Base-by-base conservation (phyloP, 1,284 basidiomycete species). In the Xerocomus cyaneibrunnescens region DNA sequence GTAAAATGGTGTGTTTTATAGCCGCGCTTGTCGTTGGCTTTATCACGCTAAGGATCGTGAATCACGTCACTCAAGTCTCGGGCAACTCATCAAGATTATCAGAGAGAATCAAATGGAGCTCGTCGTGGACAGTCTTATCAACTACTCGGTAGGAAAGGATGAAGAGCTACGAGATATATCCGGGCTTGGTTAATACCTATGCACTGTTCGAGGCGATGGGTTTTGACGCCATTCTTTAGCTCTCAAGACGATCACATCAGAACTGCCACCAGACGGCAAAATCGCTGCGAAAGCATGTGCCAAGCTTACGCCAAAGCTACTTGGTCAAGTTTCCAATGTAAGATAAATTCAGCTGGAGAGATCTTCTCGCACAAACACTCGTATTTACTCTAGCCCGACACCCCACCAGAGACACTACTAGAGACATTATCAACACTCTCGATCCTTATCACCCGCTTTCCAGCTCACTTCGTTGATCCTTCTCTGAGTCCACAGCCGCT, bases 151-250 rank as follows among this genome's bases (percentile, higher is more conserved):
- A 23, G 87, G 88, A 44, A 87, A 89, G 67, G 91, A 94, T 51
- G 93, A 95, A 56, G 92, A 94, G 58, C 74, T 97, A 48, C 80
- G 96, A 52, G 96, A 98, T 74, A 94, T 99, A 57, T 92, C 94
- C 13, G 88, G 89, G 35, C 81, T 98, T 45, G 95, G 94, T 95
- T 52, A 45, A 84, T 69, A 43, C 27, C 13, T 17, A 5, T 19
- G 9, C 16, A 2, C 34, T 21, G 13, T 38, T 13, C 14, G 16
- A 28, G 5, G 7, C 19, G 32, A 38, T 39, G 2, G 22, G n/a
- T 32, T 23, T 36, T 51, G 38, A 66, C 48, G 42, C 47, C 45
- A 21, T 34, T 28, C 28, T 48, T 10, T 59, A 94, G 93, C 94
- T 3, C 78, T 99, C 58, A 98, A 98, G 74, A 96, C 93, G 1